These are phyloP conservation scores for Tolypocladium ophioglossoides DNA, from an alignment of 2,329 filamentous ascomycete genomes.

Conservation along the genomic window DNA sequence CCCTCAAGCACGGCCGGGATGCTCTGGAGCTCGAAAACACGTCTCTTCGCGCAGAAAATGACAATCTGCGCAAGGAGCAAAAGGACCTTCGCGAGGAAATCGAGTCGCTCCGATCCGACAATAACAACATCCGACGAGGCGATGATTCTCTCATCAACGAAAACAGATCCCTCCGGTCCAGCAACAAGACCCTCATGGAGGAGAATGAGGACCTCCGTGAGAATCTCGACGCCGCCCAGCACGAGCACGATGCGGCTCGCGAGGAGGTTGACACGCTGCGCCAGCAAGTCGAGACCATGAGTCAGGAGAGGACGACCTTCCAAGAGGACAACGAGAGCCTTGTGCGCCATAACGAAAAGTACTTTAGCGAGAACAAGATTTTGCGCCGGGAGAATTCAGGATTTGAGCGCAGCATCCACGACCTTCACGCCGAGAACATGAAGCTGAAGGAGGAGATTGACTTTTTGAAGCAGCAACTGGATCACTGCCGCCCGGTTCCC, in stretches of 20 bases:
- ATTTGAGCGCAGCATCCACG: conserved; percentile 34
- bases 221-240: conserved; percentile 26
- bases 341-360: conserved; percentile 43
- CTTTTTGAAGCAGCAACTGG: conserved; percentile 32
- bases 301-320: conserved; percentile 33
- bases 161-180: conserved; percentile 32
- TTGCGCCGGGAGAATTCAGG: conserved; percentile 35
- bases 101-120: conserved; percentile 30
- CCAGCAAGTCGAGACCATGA: conserved; percentile 25
- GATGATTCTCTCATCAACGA: conserved; percentile 32
- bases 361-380: conserved; percentile 42
- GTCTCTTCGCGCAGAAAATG: conserved; percentile 29
- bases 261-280: conserved; percentile 29
- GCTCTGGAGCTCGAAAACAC: conserved; percentile 29
- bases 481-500: conserved; percentile 27
- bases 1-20: conserved; percentile 26
- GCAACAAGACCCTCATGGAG: conserved; percentile 28
- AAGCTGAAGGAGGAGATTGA: conserved; percentile 38
- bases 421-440: conserved; percentile 34
- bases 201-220: conserved; percentile 34
- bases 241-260: conserved; percentile 29
- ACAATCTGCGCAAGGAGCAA: conserved; percentile 23
- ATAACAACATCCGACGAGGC: conserved; percentile 28
- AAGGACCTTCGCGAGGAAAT: conserved; percentile 27
- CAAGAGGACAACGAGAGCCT: conserved; percentile 40